These are phyloP conservation scores for Chlamydomonas sp. DNA, from an alignment of 139 green algal species.

Conservation along the genomic window DNA sequence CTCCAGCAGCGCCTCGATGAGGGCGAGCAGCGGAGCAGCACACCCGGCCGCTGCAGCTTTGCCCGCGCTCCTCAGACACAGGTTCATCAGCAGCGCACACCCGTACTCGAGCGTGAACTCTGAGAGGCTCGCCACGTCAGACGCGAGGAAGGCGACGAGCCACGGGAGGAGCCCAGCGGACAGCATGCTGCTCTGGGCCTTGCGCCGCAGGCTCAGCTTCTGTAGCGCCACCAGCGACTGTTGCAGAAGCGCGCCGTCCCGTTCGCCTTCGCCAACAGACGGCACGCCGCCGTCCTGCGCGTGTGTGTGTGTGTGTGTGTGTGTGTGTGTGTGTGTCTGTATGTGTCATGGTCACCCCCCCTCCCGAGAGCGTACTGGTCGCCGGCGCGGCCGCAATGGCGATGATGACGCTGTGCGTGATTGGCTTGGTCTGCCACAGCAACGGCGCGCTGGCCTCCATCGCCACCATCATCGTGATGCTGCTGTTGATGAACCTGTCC, in stretches of 20 bases:
- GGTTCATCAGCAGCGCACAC: conserved; percentile 38
- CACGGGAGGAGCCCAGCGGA: conserved; percentile 18
- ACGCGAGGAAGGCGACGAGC: conserved; percentile 26
- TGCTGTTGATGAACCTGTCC: no score
- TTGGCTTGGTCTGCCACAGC: no score
- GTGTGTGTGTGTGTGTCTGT: no score
- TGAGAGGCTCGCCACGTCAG: neutral
- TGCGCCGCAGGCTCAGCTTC: conserved; percentile 31
- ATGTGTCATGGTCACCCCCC: no score
- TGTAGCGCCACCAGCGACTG: conserved; percentile 31
- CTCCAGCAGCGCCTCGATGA: conserved; percentile 18
- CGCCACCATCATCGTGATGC: no score
- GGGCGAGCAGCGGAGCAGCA: conserved; percentile 12
- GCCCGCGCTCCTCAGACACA: conserved; percentile 25
- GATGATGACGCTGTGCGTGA: no score
- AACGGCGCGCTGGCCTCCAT: no score
- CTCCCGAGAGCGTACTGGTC: no score
- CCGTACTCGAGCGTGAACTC: conserved; percentile 27
- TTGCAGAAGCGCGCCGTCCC: conserved; percentile 7
- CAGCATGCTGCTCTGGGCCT: conserved; percentile 28
- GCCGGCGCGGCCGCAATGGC: no score
- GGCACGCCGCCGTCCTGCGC: no score
- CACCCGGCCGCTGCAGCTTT: neutral
- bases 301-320: no score
- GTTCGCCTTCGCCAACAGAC: neutral